Percentiles rank a stretch among this genome's conserved stretches.
Evolutionary conservation across 2,329 filamentous ascomycete species (phyloP).

Genomic region (Aureobasidium sp.): DNA sequence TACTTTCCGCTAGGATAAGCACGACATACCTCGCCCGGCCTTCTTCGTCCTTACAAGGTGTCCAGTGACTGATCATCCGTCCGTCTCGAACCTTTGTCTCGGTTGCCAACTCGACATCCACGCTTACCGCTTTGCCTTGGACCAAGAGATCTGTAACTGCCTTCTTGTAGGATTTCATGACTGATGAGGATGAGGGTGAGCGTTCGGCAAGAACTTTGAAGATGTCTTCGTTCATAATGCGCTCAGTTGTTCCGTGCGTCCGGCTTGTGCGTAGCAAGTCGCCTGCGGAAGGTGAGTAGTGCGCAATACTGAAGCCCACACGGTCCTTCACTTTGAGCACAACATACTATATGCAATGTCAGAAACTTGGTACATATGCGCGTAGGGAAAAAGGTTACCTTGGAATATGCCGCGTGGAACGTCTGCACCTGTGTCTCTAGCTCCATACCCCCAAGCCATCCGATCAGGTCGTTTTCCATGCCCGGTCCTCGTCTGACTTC

Average conservation of each 20-base stretch:
- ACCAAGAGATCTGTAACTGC: constrained; percentile 45
- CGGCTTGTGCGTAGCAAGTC: constrained; percentile 51
- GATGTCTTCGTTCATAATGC: constrained; percentile 48
- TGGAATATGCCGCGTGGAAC: constrained; percentile 52
- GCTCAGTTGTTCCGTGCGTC: constrained; percentile 33
- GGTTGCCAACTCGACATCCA: constrained; percentile 32
- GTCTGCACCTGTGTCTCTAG: constrained; percentile 44
- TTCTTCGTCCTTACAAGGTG: constrained; percentile 47
- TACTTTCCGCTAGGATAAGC: constrained; percentile 24
- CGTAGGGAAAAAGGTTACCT: constrained; percentile 27
- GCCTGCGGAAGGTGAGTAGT: constrained; percentile 53
- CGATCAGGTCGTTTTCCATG: constrained; percentile 47
- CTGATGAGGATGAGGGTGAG: constrained; percentile 36
- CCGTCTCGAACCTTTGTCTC: constrained; percentile 32
- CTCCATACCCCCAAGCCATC: constrained; percentile 38
- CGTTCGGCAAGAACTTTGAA: constrained; percentile 62
- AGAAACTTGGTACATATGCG: neutral
- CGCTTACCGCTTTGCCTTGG: constrained; percentile 33
- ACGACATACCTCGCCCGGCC: constrained; percentile 37
- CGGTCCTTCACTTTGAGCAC: constrained; percentile 35
- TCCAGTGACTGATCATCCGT: constrained; percentile 47
- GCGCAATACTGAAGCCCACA: constrained; percentile 43
- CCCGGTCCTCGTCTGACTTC: constrained; percentile 31
- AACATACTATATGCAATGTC: constrained; percentile 37
- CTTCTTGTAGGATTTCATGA: constrained; percentile 51